Conservation (phyloP, 2,329 filamentous ascomycete species). For the Colletotrichum sp. region DNA sequence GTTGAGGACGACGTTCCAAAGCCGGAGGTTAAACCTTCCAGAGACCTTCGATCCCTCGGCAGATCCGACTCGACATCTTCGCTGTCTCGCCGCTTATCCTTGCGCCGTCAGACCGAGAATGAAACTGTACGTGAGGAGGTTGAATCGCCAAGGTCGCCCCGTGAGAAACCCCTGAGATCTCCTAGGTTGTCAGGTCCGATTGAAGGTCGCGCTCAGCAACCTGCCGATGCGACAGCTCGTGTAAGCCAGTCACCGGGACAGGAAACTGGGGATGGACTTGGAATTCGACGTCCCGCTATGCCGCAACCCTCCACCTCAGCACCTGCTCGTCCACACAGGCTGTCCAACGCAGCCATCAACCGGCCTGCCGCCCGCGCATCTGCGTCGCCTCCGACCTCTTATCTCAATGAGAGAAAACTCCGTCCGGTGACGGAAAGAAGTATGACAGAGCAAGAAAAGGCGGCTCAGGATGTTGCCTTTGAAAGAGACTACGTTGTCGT, state of each 20-base stretch:
- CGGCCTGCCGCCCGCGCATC: conserved; percentile 35
- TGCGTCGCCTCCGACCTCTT: conserved; percentile 36
- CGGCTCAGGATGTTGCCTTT: conserved; percentile 86
- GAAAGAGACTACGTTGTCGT: conserved; percentile 96
- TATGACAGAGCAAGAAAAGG: conserved; percentile 69
- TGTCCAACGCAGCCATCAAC: conserved; percentile 45
- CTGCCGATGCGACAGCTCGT: conserved; percentile 32
- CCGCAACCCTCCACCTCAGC: conserved; percentile 54
- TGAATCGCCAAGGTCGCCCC: conserved; percentile 42
- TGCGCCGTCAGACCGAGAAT: conserved; percentile 45
- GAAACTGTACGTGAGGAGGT: conserved; percentile 39
- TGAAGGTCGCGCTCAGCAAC: conserved; percentile 34
- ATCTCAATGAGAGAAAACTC: conserved; percentile 38
- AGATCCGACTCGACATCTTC: conserved; percentile 30
- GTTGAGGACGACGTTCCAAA: conserved; percentile 74
- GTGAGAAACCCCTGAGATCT: conserved; percentile 44
- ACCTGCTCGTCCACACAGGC: conserved; percentile 47
- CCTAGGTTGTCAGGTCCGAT: conserved; percentile 41
- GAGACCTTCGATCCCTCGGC: conserved; percentile 38
- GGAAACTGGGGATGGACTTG: conserved; percentile 54
- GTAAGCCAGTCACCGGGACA: conserved; percentile 49
- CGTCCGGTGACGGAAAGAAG: conserved; percentile 27
- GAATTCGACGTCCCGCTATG: conserved; percentile 55
- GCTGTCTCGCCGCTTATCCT: conserved; percentile 39
- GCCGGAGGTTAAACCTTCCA: conserved; percentile 34